Conservation (phyloP, 345 rosid species). For the Acer yangbiense region DNA sequence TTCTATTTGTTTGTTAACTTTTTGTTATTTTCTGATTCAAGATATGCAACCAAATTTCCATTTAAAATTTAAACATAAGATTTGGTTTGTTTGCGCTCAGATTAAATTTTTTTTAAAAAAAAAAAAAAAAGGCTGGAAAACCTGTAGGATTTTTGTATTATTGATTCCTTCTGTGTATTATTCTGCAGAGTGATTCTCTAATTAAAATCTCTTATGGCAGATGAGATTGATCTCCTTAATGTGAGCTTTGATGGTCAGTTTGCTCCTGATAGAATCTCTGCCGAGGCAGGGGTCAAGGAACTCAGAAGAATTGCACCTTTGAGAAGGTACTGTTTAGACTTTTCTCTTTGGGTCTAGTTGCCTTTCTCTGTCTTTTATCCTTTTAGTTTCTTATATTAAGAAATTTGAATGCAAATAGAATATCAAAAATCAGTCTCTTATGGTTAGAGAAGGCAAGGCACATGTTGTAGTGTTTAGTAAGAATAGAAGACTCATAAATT, state of each 20-base stretch:
- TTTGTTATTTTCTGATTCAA: neutral
- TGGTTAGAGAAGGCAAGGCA: neutral
- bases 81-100: too few relatives aligned
- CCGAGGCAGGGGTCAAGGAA: slow-evolving; percentile 73
- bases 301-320: slow-evolving; percentile 67
- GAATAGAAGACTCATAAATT: neutral
- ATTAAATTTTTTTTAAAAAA: neutral
- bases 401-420: neutral
- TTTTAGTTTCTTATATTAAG: slow-evolving; percentile 1
- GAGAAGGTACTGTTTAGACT: slow-evolving; percentile 56
- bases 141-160: neutral
- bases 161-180: neutral
- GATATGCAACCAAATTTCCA: neutral
- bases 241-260: slow-evolving; percentile 85
- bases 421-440: neutral
- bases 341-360: neutral
- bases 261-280: slow-evolving; percentile 94
- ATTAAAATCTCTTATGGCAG: slow-evolving; percentile 39
- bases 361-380: slow-evolving; percentile 1
- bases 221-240: slow-evolving; percentile 86
- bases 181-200: slow-evolving; percentile 12
- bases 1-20: neutral
- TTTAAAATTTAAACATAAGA: neutral
- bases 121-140: neutral
- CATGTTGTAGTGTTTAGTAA: neutral